Evolutionary conservation across 768 basidiomycete genomes (phyloP).

Genomic region (Fistulinella prunicolor): DNA sequence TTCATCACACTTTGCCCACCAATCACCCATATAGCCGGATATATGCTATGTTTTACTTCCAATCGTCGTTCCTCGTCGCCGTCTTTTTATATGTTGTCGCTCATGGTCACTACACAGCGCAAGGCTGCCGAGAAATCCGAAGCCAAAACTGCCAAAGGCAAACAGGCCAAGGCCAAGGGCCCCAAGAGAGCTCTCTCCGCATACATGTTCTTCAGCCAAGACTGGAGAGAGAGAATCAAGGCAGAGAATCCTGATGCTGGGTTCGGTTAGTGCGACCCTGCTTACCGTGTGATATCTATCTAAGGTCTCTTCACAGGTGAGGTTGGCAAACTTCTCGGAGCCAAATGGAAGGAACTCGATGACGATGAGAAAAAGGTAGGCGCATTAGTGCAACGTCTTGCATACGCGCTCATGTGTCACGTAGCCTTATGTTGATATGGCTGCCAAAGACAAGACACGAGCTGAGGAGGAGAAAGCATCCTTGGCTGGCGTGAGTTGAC

Average conservation of each 20-base stretch:
- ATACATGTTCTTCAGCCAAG: constrained; percentile 99
- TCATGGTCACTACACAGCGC: constrained; percentile 45
- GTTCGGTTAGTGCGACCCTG: constrained; percentile 59
- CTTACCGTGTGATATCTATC: constrained; percentile 1
- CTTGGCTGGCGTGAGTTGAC: constrained; percentile 37
- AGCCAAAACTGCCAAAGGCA: constrained; percentile 44
- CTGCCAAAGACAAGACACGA: constrained; percentile 81
- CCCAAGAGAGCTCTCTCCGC: constrained; percentile 94
- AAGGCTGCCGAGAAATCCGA: constrained; percentile 75
- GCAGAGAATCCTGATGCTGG: constrained; percentile 91
- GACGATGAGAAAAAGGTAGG: constrained; percentile 88
- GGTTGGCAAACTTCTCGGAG: constrained; percentile 91
- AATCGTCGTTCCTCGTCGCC: constrained; percentile 3
- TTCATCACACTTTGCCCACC: constrained; percentile 11
- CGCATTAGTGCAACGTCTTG: background rate
- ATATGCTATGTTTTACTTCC: constrained; percentile 15
- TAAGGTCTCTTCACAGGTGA: constrained; percentile 53
- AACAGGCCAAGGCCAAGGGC: constrained; percentile 69
- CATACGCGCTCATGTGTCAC: constrained; percentile 9
- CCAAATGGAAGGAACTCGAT: constrained; percentile 95
- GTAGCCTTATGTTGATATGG: constrained; percentile 87
- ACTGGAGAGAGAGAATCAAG: constrained; percentile 95
- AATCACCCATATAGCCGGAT: constrained; percentile 9
- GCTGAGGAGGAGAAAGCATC: constrained; percentile 76
- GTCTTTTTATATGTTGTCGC: constrained; percentile 2